Conservation (phyloP, 805 yeast species). For the Ascoidea asiatica region DNA sequence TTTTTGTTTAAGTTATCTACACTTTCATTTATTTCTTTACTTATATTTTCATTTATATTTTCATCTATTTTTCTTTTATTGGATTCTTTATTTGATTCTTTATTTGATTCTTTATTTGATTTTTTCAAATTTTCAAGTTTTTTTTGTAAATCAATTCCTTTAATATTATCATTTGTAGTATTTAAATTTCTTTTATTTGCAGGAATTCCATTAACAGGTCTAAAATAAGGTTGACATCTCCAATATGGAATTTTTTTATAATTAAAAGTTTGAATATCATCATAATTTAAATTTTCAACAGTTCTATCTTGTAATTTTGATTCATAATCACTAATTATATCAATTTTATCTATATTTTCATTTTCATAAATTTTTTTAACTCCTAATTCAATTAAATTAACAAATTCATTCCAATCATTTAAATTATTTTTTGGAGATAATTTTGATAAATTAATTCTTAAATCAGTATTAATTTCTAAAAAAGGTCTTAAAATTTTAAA, state of each 20-base stretch:
- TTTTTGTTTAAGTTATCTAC: too few species aligned
- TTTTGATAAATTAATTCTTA: conserved; percentile 57
- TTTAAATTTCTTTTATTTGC: conserved; percentile 24
- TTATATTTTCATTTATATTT: too few species aligned
- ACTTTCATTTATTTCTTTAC: too few species aligned
- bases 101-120: too few species aligned
- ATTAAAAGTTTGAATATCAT: too few species aligned
- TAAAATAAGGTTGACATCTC: conserved; percentile 93
- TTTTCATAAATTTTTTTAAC: conserved; percentile 44
- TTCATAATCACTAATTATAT: conserved; percentile 43
- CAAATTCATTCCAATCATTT: conserved; percentile 41
- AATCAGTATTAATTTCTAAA: conserved; percentile 59
- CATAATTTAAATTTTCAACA: too few species aligned
- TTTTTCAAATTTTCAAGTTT: too few species aligned
- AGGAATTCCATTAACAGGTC: conserved; percentile 72
- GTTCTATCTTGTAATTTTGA: conserved; percentile 28
- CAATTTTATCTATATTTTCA: conserved; percentile 40
- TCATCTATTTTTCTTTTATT: too few species aligned
- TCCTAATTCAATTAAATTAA: conserved; percentile 49
- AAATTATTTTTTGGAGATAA: conserved; percentile 25
- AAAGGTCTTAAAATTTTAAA: conserved; percentile 81
- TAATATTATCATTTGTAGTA: neutral
- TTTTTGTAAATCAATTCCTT: too few species aligned
- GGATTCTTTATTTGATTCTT: too few species aligned
- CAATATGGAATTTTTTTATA: conserved; percentile 82